Base-by-base conservation (phyloP, 2,329 filamentous ascomycete species). In the Colletotrichum noveboracense region DNA sequence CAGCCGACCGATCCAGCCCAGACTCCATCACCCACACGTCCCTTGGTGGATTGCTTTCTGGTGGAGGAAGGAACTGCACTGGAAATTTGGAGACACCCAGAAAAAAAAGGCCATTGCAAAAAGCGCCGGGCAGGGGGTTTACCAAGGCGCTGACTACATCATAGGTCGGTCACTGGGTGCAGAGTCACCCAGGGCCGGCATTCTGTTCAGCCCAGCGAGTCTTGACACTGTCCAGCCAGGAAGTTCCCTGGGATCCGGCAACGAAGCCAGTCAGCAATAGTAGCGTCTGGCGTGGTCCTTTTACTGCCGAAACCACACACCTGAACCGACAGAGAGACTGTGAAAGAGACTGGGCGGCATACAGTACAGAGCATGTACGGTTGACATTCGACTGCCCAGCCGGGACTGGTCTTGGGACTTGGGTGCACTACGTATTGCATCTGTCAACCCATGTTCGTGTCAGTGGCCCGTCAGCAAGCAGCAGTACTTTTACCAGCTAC, bases 141-240 rank as follows among this genome's bases (percentile, higher is more conserved):
- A 62, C 38, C 62, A 72, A 72, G 62, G 30, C 69, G 38, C 52
- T 13, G 48, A 68, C 38, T 73, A 73, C 73, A 75, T 75, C 74
- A 75, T 75, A 62, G 64, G 58, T 52, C 32, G 73, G 58, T 75
- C 73, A 72, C 34, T n/a, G 28, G 70, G 24, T 34, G 24, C 32
- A 48, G 18, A n/a, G 32, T 26, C 32, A 28, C 62, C 21, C 13
- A 62, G 61, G 61, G 60, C 43, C 36, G 21, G 61, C 24, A 74
- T 21, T 30, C 26, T 58, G 21, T 8, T 24, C 8, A 55, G 24
- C 14, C 10, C 34, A 24, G 38, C 48, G 18, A 24, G 36, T 55
- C 34, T 55, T 52, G 38, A 55, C 64, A 55, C 32, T 18, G 43
- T 55, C 21, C 52, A 69, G 28, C 66, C 66, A 48, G 55, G 61